These are phyloP conservation scores for Aspergillus bertholletiae DNA, from an alignment of 495 filamentous ascomycete genomes.

Conservation along the genomic window DNA sequence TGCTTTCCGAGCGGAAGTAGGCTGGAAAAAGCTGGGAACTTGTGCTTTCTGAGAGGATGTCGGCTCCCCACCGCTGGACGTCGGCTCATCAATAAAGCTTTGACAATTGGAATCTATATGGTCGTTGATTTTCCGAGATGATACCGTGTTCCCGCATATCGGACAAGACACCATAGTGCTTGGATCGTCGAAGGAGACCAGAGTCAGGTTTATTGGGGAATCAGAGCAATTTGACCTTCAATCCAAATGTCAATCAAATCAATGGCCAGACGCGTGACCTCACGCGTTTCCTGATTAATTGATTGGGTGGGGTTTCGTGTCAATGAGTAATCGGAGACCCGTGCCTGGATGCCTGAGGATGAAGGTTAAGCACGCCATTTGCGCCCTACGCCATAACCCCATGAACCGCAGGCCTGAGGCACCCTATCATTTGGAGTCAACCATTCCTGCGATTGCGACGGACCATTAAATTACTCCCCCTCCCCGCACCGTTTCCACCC, in stretches of 20 bases:
- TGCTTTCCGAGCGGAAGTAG: conserved; percentile 52
- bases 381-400: neutral
- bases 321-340: neutral
- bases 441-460: neutral
- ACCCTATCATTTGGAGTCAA: neutral
- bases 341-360: conserved; percentile 9
- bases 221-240: too few species aligned
- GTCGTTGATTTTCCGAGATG: conserved; percentile 74
- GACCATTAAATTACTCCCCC: neutral
- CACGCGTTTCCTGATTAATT: conserved; percentile 1
- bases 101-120: conserved; percentile 88
- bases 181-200: too few species aligned
- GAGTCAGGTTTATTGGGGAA: too few species aligned
- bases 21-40: conserved; percentile 75
- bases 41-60: conserved; percentile 45
- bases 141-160: conserved; percentile 76
- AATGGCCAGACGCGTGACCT: conserved; percentile 6
- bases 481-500: conserved; percentile 1
- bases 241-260: too few species aligned
- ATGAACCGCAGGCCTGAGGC: neutral
- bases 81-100: conserved; percentile 47
- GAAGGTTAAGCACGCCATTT: conserved; percentile 7
- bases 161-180: conserved; percentile 76
- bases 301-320: neutral
- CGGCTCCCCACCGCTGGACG: conserved; percentile 35